Percentiles rank a stretch among this genome's conserved stretches.
Conservation (phyloP, 2,329 filamentous ascomycete species). For the Ramularia endophylla region DNA sequence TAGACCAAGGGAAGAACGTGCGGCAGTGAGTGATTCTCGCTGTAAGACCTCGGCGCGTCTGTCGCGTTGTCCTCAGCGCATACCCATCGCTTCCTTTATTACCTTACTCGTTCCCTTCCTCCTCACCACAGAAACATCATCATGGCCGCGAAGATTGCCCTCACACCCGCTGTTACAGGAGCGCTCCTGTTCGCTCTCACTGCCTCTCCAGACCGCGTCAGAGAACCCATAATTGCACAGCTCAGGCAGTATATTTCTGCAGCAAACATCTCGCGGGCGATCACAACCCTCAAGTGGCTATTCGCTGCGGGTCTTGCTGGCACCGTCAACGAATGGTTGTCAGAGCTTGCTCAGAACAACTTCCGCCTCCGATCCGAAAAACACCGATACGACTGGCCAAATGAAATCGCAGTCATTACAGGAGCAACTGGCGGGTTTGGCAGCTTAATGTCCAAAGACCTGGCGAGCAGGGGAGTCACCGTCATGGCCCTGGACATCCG, state of each 20-base stretch:
- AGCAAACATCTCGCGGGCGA: conserved; percentile 21
- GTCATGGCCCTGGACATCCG: conserved; percentile 36
- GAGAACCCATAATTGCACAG: conserved; percentile 24
- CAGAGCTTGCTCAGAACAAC: conserved; percentile 29
- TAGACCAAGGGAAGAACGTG: too few relatives aligned
- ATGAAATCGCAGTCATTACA: conserved; percentile 34
- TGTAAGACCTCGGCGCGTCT: too few relatives aligned
- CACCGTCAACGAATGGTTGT: conserved; percentile 24
- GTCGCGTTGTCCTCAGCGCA: conserved; percentile 1
- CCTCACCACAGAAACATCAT: background rate
- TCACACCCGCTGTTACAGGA: conserved; percentile 27
- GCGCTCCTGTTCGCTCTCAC: conserved; percentile 27
- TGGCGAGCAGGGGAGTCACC: conserved; percentile 32
- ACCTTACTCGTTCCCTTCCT: background rate
- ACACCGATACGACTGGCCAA: conserved; percentile 30
- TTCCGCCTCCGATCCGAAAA: conserved; percentile 34
- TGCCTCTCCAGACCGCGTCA: conserved; percentile 23
- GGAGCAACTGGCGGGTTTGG: conserved; percentile 36
- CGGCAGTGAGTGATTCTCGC: background rate
- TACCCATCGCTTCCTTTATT: conserved; percentile 3
- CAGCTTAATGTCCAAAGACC: conserved; percentile 29
- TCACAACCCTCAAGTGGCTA: conserved; percentile 27
- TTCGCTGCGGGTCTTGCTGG: conserved; percentile 28
- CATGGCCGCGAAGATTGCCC: conserved; percentile 10
- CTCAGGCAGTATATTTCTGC: conserved; percentile 25